A percentile compares a stretch with the other conserved stretches of the same genome.
phyloP scores from a whole-genome alignment of 257 asterid genomes.

The Solanum megistacrolobum region DNA sequence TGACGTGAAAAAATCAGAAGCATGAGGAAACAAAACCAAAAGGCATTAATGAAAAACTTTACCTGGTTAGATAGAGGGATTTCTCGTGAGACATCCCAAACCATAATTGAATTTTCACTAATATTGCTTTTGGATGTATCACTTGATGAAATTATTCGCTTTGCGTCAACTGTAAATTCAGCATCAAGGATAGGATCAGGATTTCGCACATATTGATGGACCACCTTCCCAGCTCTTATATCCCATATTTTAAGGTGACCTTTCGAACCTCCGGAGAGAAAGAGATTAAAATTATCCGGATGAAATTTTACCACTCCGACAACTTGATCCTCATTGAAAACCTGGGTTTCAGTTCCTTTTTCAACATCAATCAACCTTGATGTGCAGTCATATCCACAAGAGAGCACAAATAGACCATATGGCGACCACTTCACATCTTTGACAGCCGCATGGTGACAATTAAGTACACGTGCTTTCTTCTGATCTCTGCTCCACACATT shows the following conservation, averaged over 20 bases:
- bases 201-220: slow-evolving; percentile 53
- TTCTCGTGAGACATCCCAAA: slow-evolving; percentile 86
- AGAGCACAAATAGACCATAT: slow-evolving; percentile 56
- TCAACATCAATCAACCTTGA: slow-evolving; percentile 82
- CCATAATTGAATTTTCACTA: slow-evolving; percentile 76
- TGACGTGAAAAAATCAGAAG: neutral
- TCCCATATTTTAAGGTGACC: slow-evolving; percentile 87
- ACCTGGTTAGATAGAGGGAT: slow-evolving; percentile 90
- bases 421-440: slow-evolving; percentile 91
- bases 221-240: slow-evolving; percentile 57
- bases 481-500: slow-evolving; percentile 71
- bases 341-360: slow-evolving; percentile 45
- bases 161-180: slow-evolving; percentile 68
- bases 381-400: slow-evolving; percentile 91
- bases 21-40: neutral
- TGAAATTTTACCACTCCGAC: slow-evolving; percentile 66
- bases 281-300: slow-evolving; percentile 63
- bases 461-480: slow-evolving; percentile 46
- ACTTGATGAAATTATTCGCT: slow-evolving; percentile 63
- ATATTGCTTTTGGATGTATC: slow-evolving; percentile 74
- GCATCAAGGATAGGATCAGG: slow-evolving; percentile 87
- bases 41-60: neutral
- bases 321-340: slow-evolving; percentile 75
- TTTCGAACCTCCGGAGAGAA: slow-evolving; percentile 86
- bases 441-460: slow-evolving; percentile 61